These are phyloP conservation scores for Rhinocladiella similis DNA, from an alignment of 2,329 filamentous ascomycete species.

Conservation along the genomic window DNA sequence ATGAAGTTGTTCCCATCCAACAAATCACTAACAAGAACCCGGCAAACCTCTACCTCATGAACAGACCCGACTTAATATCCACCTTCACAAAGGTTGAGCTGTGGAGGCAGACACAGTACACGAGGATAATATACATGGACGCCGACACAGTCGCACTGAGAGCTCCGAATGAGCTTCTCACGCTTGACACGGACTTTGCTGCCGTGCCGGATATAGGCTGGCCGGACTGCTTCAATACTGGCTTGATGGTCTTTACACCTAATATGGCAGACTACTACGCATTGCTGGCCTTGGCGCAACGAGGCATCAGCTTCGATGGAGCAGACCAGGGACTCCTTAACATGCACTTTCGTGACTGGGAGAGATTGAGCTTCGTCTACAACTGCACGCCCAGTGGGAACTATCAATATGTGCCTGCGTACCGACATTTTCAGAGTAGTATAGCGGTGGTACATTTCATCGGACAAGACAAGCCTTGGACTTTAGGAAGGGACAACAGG, in stretches of 20 bases:
- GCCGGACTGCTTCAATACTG: slow-evolving; percentile 98
- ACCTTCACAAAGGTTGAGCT: slow-evolving; percentile 96
- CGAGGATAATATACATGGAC: slow-evolving; percentile 91
- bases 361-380: slow-evolving; percentile 90
- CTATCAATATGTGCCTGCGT: slow-evolving; percentile 96
- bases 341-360: slow-evolving; percentile 85
- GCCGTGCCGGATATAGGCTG: slow-evolving; percentile 94
- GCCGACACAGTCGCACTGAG: slow-evolving; percentile 89
- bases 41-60: slow-evolving; percentile 87
- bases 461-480: slow-evolving; percentile 87
- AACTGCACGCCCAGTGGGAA: slow-evolving; percentile 96
- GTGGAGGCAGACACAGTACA: slow-evolving; percentile 88
- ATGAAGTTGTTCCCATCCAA: slow-evolving; percentile 83
- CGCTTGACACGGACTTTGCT: slow-evolving; percentile 60
- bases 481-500: slow-evolving; percentile 58
- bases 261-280: slow-evolving; percentile 86
- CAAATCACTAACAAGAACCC: slow-evolving; percentile 75
- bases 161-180: slow-evolving; percentile 90
- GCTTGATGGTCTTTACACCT: slow-evolving; percentile 87
- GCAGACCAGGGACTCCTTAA: slow-evolving; percentile 95
- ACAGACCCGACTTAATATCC: slow-evolving; percentile 82
- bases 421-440: slow-evolving; percentile 84
- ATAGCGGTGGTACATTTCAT: slow-evolving; percentile 96
- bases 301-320: slow-evolving; percentile 91
- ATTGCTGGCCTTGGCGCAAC: slow-evolving; percentile 77